Evolutionary conservation across 2,329 filamentous ascomycete genomes (phyloP), one percentile per base, ranked within the genome.

Genomic region (Epichloe brachyelytri): DNA sequence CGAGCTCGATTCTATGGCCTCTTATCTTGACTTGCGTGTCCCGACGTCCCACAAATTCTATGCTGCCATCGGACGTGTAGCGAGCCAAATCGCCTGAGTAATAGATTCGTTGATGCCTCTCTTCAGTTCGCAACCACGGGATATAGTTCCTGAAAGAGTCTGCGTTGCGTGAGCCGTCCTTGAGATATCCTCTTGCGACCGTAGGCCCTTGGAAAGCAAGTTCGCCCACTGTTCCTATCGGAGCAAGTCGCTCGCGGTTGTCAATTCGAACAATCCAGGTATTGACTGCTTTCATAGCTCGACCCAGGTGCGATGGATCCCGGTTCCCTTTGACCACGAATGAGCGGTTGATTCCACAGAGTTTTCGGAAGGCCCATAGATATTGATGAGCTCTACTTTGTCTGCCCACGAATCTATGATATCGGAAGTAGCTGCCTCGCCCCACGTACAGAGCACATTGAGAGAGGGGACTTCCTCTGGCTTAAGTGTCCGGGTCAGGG

Each of bases 301-400:
- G 22, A 26, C 22, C 22, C 22, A 26, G 22, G 22, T 26, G 22
- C 22, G 22, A 26, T 26, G 22, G 22, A 26, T 26, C 22, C 22
- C 22, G 22, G 6, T 26, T 7, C 22, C 22, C 6, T 7, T 26
- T 26, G 22, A 26, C 6, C 22, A 26, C 22, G 22, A 26, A 7
- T 26, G 22, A 26, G 22, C 22, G 22, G 22, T 33, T 30, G 22
- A 74, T 75, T 0, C 65, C 68, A 48, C 72, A 72, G 40, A 72
- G 33, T 39, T 11, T n/a, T 48, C 46, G 1, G 46, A 17, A 38
- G 46, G 46, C 19, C 46, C 46, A 17, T 39, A 48, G 8, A 15
- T 10, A 30, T 48, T 48, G 34, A 48, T 26, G 22, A 48, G 33
- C 10, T 34, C 19, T 8, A 40, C 46, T 38, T 39, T 38, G 34